Base-by-base conservation (phyloP, 768 basidiomycete species). In the Cystobasidium tubakii region DNA sequence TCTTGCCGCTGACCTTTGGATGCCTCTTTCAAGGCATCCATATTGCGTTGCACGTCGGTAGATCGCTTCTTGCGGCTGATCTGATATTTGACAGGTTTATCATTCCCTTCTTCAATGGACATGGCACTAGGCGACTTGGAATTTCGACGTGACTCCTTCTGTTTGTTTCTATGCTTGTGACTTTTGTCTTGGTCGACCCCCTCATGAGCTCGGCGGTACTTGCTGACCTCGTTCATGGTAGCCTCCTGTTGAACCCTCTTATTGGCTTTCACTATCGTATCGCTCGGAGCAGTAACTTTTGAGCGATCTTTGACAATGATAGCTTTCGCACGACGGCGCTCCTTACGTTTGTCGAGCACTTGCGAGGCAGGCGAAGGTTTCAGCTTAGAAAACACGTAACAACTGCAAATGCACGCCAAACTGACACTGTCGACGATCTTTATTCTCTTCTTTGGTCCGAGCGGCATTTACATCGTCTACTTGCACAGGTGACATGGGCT, bases 221-320 rank as follows among this genome's bases (percentile, higher is more conserved):
- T 66, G 29, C 66, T 42, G 39, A 23, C 42, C 23, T 53, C 43
- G 10, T 29, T 7, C 25, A 33, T 21, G 13, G 10, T 31, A 23
- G 54, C 10, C 46, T 27, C 31, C 29, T 27, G 12, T 15, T 3
- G 17, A 17, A 19, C 66, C 25, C 60, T 34, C 23, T 36, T 34
- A 53, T 71, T 31, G 25, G 69, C 69, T 17, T 31, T 55, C 10
- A 60, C 33, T 7, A 53, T 25, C 31, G 15, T 34, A 12, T 57
- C 31, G 50, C 29, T 39, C 7, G 69, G 54, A 23, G 53, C 25
- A 7, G 23, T 57, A 1, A 62, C 6, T 9, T 34, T 62, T 4
- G 69, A 29, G 12, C 69, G 54, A 31, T 71, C 69, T 25, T 71
- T 71, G 34, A 71, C 31, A 53, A 71, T 71, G 29, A 57, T 17